These are phyloP conservation scores for Tetrapyrgos nigripes DNA, from an alignment of 1,284 basidiomycete species.

Conservation along the genomic window DNA sequence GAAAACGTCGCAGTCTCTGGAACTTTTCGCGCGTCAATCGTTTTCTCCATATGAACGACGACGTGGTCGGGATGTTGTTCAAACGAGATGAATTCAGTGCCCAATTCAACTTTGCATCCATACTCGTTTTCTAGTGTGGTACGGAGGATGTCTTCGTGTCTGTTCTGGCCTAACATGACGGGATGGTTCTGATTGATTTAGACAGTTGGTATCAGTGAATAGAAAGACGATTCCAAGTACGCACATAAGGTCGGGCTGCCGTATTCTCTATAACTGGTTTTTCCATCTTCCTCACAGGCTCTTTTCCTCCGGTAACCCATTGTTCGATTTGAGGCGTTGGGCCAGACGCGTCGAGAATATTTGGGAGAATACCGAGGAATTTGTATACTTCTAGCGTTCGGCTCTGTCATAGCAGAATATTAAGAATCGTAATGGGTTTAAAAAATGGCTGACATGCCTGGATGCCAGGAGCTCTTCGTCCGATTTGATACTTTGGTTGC, in stretches of 20 bases:
- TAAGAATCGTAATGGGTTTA: too few species aligned
- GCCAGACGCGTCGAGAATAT: slow-evolving; percentile 3
- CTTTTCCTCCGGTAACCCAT: not conserved
- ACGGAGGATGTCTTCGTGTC: slow-evolving; percentile 42
- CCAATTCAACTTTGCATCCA: slow-evolving; percentile 42
- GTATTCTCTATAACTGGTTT: slow-evolving; percentile 1
- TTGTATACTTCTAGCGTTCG: slow-evolving; percentile 24
- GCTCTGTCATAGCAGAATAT: too few species aligned
- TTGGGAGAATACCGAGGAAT: slow-evolving; percentile 18
- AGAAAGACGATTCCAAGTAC: too few species aligned
- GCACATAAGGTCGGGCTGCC: slow-evolving; percentile 10
- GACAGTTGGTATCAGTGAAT: too few species aligned
- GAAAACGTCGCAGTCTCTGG: slow-evolving; percentile 26
- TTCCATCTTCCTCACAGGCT: not conserved
- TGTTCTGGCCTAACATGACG: slow-evolving; percentile 44
- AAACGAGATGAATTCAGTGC: slow-evolving; percentile 11
- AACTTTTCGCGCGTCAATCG: slow-evolving; percentile 1
- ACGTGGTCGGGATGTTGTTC: slow-evolving; percentile 12
- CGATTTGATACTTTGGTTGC: slow-evolving; percentile 16
- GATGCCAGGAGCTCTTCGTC: slow-evolving; percentile 24
- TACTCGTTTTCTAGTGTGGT: slow-evolving; percentile 31
- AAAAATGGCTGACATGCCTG: too few species aligned
- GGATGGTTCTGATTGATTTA: slow-evolving; percentile 10
- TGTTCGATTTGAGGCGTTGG: not conserved
- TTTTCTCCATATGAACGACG: slow-evolving; percentile 6